Conservation (phyloP, 352 stramenopile species). For the Phytophthora sansomeana region DNA sequence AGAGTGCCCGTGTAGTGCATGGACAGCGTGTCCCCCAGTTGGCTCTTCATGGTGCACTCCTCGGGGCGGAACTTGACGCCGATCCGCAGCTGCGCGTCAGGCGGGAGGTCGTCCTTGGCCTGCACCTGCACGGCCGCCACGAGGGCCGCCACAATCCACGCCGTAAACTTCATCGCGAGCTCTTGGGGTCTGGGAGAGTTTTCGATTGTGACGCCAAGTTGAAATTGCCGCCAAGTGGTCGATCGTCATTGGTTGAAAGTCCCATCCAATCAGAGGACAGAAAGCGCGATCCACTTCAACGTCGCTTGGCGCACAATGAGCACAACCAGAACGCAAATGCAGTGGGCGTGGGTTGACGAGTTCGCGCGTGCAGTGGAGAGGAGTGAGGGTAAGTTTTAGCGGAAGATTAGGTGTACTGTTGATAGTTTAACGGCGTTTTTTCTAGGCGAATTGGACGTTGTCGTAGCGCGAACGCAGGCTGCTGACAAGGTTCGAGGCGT, state of each 20-base stretch:
- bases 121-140: conserved; percentile 52
- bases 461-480: conserved; percentile 26
- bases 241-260: conserved; percentile 53
- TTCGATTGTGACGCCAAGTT: conserved; percentile 23
- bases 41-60: conserved; percentile 72
- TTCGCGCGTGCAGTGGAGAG: conserved; percentile 41
- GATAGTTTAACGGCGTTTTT: background rate
- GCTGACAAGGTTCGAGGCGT: conserved; percentile 18
- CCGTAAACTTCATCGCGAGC: conserved; percentile 65
- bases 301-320: conserved; percentile 12
- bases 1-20: conserved; percentile 97
- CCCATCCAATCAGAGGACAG: conserved; percentile 27
- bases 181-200: conserved; percentile 7
- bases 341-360: conserved; percentile 51
- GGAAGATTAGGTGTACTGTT: background rate
- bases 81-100: conserved; percentile 74
- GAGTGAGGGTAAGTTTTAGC: conserved; percentile 24
- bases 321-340: background rate
- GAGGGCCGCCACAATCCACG: conserved; percentile 47
- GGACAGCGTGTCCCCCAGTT: conserved; percentile 90
- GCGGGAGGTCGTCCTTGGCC: conserved; percentile 77
- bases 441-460: conserved; percentile 29
- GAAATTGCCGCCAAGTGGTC: conserved; percentile 38
- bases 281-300: conserved; percentile 34
- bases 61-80: conserved; percentile 84